These are phyloP conservation scores for Ligustrum vulgare DNA, from an alignment of 257 asterid species.

Conservation along the genomic window DNA sequence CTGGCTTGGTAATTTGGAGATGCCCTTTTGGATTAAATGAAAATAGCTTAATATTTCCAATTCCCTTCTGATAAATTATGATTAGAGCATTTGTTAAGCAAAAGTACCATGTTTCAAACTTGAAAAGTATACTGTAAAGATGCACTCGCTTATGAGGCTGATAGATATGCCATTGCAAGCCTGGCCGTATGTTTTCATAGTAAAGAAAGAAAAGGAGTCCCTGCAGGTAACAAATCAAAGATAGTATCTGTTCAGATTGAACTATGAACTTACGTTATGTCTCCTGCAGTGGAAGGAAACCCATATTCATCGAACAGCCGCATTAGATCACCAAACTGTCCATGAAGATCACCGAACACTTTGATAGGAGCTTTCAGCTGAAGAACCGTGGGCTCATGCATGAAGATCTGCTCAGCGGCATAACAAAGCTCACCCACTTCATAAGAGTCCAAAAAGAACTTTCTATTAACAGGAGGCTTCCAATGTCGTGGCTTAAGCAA, in stretches of 20 bases:
- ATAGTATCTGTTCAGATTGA: conserved; percentile 3
- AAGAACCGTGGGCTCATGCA: conserved; percentile 96
- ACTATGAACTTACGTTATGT: conserved; percentile 74
- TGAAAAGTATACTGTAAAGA: not conserved
- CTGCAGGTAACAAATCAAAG: conserved; percentile 8
- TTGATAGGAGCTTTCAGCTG: conserved; percentile 97
- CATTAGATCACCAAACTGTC: conserved; percentile 98
- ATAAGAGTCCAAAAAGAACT: conserved; percentile 91
- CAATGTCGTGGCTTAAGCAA: conserved; percentile 93
- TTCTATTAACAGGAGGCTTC: conserved; percentile 89
- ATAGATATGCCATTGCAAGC: conserved; percentile 1
- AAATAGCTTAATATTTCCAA: not conserved
- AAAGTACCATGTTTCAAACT: conserved; percentile 7
- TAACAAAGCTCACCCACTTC: conserved; percentile 99
- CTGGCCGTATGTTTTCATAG: not conserved
- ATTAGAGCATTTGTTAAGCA: not conserved
- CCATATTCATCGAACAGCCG: conserved; percentile 99
- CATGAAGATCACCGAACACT: conserved; percentile 99
- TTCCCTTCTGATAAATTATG: conserved; percentile 10
- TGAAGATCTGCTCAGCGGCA: conserved; percentile 97
- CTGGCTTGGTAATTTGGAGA: conserved; percentile 2
- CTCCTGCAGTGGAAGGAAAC: conserved; percentile 99
- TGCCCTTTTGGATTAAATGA: not conserved
- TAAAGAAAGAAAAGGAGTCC: not conserved
- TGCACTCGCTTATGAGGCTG: conserved; percentile 5